These are phyloP conservation scores for Biscutella laevigata DNA, from an alignment of 441 rosid genomes.

Conservation along the genomic window DNA sequence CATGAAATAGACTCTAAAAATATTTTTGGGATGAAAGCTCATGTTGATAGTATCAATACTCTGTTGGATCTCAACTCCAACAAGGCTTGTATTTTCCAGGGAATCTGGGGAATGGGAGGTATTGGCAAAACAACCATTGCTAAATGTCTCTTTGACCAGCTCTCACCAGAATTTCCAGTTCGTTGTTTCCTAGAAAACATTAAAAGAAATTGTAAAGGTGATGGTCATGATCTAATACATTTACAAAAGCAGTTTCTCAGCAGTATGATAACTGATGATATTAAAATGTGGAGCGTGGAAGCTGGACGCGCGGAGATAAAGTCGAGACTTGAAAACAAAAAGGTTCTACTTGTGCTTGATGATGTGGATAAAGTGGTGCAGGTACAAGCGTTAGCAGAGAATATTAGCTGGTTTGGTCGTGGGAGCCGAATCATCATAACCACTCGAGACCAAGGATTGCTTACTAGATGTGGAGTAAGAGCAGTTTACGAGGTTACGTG, in stretches of 20 bases:
- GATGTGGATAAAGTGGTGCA: conserved; percentile 18
- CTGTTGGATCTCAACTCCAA: neutral
- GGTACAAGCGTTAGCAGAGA: conserved; percentile 10
- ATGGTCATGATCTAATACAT: too few relatives aligned
- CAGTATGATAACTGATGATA: too few relatives aligned
- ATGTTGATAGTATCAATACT: neutral
- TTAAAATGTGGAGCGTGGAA: neutral
- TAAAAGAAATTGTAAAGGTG: neutral
- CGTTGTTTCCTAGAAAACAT: conserved; percentile 5
- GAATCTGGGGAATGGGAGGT: conserved; percentile 36
- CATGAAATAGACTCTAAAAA: neutral
- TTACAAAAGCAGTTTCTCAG: too few relatives aligned
- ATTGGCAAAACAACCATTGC: conserved; percentile 23
- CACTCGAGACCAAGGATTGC: conserved; percentile 25
- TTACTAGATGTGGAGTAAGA: conserved; percentile 7
- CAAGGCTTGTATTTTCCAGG: conserved; percentile 16
- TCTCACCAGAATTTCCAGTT: neutral
- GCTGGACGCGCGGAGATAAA: neutral
- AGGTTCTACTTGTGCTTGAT: conserved; percentile 24
- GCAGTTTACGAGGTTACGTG: neutral
- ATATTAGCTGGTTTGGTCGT: conserved; percentile 23
- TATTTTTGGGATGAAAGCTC: conserved; percentile 16
- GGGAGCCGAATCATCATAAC: conserved; percentile 26
- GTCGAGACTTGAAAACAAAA: neutral
- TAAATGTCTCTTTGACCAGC: neutral